Base-by-base conservation (phyloP, 345 rosid species). In the Euphorbia lathyris region DNA sequence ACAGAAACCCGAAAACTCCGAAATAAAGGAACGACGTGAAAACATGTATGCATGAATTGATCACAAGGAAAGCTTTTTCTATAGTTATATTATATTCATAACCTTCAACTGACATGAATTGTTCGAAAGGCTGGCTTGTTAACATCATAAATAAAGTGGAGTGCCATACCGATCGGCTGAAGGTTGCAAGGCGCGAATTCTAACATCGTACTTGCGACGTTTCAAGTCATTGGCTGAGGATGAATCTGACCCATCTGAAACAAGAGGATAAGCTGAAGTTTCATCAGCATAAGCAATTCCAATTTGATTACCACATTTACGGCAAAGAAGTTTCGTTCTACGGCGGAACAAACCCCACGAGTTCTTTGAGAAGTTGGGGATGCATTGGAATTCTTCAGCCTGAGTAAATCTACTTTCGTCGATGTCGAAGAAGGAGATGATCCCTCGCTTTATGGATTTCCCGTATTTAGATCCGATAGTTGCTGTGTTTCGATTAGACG, bases 141-240 rank as follows among this genome's bases (percentile, higher is more conserved):
- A 29, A 30, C 59, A 72, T 85, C 80, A 81, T n/a, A 58, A 40
- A 66, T 74, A 76, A 58, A 65, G 77, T 23, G 89, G 84, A 58
- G 59, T 60, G 32, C 80, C 76, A 26, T 72, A 76, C 72, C 67
- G 85, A 38, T 82, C 81, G 14, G 90, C 76, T 0, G 87, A 87
- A 65, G 99, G 99, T 73, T 92, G 99, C 53, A 95, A 82, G 23
- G 97, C 81, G n/a, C 97, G 88, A 29, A 95, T 92, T 81, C 77
- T 86, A 66, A 95, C 72, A 71, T 95, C 88, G 56, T 86, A 95
- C 77, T 87, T 90, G 22, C 74, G 80, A 40, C 47, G 72, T 65
- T 73, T 67, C 42, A 84, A 48, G 27, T 70, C 80, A 56, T 50
- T 76, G 71, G 55, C 81, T 0, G 89, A 82, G 7, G 87, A 74